These are phyloP conservation scores for Phytophthora tentaculata DNA, from an alignment of 352 stramenopile genomes.

Conservation along the genomic window DNA sequence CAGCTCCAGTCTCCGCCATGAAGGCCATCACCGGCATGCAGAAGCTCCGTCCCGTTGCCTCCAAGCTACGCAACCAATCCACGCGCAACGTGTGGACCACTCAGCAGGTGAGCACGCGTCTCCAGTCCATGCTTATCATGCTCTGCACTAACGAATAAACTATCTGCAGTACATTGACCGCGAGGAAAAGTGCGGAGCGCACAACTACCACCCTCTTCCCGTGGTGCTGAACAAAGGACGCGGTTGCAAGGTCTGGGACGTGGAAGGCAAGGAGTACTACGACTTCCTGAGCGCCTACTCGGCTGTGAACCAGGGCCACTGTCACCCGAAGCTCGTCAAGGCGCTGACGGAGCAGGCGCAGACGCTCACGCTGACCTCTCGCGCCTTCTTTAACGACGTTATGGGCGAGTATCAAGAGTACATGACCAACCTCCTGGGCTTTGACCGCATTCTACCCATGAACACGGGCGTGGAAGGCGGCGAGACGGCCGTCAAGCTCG, in stretches of 20 bases:
- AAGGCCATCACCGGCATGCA: constrained; percentile 20
- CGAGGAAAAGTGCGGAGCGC: constrained; percentile 94
- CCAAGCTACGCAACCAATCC: constrained; percentile 21
- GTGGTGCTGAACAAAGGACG: constrained; percentile 94
- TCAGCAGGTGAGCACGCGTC: constrained; percentile 38
- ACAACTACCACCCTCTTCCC: constrained; percentile 99
- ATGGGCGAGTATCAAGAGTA: constrained; percentile 98
- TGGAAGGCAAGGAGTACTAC: constrained; percentile 97
- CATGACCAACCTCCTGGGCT: constrained; percentile 97
- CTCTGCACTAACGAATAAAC: constrained; percentile 6
- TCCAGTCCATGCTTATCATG: background rate
- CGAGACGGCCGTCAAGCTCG: constrained; percentile 98
- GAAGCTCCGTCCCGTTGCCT: constrained; percentile 17
- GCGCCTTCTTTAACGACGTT: constrained; percentile 98
- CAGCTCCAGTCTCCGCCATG: constrained; percentile 13
- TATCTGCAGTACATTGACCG: constrained; percentile 72
- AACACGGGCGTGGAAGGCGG: constrained; percentile 99
- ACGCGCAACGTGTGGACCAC: constrained; percentile 48
- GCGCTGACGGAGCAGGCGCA: constrained; percentile 95
- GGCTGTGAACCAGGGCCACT: constrained; percentile 96
- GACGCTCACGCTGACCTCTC: constrained; percentile 96
- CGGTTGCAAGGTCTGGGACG: constrained; percentile 96
- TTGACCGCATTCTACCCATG: constrained; percentile 98
- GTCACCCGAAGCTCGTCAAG: constrained; percentile 97
- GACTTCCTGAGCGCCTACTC: constrained; percentile 97